These are phyloP conservation scores for Peniophora sp. DNA, from an alignment of 1,284 basidiomycete species.

Conservation along the genomic window DNA sequence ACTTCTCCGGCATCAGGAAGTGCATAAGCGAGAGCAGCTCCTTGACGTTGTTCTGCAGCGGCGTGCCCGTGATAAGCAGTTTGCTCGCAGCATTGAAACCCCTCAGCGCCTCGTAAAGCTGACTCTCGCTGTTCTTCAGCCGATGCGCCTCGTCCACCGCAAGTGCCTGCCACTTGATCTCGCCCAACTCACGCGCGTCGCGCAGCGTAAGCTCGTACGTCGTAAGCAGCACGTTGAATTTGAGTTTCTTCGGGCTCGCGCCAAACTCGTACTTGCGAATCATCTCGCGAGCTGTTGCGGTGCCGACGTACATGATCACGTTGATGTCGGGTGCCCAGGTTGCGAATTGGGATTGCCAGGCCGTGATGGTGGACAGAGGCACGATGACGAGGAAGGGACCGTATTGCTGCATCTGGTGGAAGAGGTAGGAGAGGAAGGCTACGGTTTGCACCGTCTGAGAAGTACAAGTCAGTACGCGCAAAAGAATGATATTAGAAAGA, in stretches of 20 bases:
- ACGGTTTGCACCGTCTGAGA: conserved; percentile 91
- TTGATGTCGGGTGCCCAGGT: conserved; percentile 97
- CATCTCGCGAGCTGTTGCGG: conserved; percentile 79
- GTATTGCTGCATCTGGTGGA: conserved; percentile 89
- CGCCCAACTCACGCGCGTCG: conserved; percentile 82
- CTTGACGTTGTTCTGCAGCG: conserved; percentile 98
- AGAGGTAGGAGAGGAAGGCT: conserved; percentile 91
- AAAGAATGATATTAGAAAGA: conserved; percentile 2
- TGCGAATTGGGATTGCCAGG: conserved; percentile 95
- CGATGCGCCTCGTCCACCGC: conserved; percentile 99
- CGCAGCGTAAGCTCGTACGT: conserved; percentile 97
- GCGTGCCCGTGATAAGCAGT: conserved; percentile 96
- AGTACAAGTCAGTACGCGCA: conserved; percentile 9
- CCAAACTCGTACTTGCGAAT: conserved; percentile 94
- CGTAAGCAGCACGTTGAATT: conserved; percentile 95
- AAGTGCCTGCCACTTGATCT: conserved; percentile 96
- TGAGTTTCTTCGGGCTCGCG: conserved; percentile 77
- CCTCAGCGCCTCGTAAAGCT: conserved; percentile 90
- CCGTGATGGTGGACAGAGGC: conserved; percentile 94
- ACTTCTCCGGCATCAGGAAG: conserved; percentile 98
- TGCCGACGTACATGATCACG: conserved; percentile 96
- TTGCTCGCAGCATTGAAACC: conserved; percentile 89
- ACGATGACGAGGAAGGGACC: conserved; percentile 98
- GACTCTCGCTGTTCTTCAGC: conserved; percentile 95
- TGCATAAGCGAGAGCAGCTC: conserved; percentile 97